Evolutionary conservation across 1,284 basidiomycete genomes (phyloP), one percentile per base, ranked within the genome.

Genomic region (Neolentinus lepideus): DNA sequence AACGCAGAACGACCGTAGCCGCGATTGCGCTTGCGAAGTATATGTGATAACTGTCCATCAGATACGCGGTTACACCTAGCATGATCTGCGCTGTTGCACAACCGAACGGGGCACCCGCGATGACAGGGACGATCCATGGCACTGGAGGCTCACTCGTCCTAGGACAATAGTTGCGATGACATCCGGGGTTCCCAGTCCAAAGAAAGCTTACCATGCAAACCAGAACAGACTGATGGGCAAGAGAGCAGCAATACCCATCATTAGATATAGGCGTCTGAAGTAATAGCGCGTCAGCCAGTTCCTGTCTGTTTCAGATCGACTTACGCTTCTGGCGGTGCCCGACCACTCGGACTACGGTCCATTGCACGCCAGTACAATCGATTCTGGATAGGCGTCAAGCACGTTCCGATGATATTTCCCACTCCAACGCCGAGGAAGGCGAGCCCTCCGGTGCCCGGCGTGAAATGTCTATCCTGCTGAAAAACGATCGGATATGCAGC

Each of bases 21-120:
- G 88, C 85, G 31, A 88, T 74, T 2, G 85, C 85, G 56, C 79
- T 81, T 0, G 86, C 85, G 56, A 83, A 84, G 61, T 83, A 83
- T 26, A 83, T 70, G 25, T 74, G 71, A 65, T 85, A 87, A 1
- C 78, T 71, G 60, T 85, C 84, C 76, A 88, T 84, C 54, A 87
- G 71, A 69, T 88, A 89, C 11, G 80, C 78, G 29, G 78, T 78
- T 21, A 81, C 67, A 31, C 77, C 75, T 56, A 81, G 79, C 67
- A 86, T 75, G 58, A 86, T 79, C 58, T 81, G 73, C 2, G 84
- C 73, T 54, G 84, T 76, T 11, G 80, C 83, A 16, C 72, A 66
- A n/a, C 84, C 86, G 64, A 88, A 86, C 0, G 85, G 85, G 2
- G 80, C 69, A 0, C 79, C 78, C 3, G 81, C 79, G n/a, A 85